These are phyloP conservation scores for Thelephora terrestris DNA, from an alignment of 1,284 basidiomycete species.

Conservation along the genomic window DNA sequence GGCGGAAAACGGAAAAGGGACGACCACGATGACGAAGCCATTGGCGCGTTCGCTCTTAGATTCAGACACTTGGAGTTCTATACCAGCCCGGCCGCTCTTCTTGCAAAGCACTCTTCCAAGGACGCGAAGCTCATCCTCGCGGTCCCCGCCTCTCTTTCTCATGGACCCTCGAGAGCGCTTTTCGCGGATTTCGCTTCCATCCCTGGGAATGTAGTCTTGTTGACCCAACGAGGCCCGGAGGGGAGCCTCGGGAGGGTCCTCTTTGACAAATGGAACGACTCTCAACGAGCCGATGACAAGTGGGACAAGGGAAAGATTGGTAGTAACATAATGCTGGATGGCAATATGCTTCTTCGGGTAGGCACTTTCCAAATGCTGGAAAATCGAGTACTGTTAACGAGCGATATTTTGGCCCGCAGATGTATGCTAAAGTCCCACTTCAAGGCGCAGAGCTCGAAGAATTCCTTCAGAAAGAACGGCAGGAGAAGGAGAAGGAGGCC, in stretches of 20 bases:
- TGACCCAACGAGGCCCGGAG: constrained; percentile 73
- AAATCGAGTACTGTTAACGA: background rate
- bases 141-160: constrained; percentile 85
- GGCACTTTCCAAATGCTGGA: constrained; percentile 11
- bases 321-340: constrained; percentile 69
- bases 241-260: constrained; percentile 72
- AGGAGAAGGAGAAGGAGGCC: constrained; percentile 77
- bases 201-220: constrained; percentile 76
- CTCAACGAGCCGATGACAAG: constrained; percentile 67
- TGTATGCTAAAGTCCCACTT: constrained; percentile 83
- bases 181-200: constrained; percentile 79
- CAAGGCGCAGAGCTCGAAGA: constrained; percentile 80
- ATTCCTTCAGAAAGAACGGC: constrained; percentile 69
- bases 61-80: constrained; percentile 91
- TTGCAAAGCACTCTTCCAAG: constrained; percentile 74
- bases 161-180: constrained; percentile 82
- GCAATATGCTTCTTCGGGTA: constrained; percentile 57
- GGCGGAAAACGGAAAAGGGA: constrained; percentile 49
- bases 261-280: constrained; percentile 79
- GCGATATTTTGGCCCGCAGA: constrained; percentile 31
- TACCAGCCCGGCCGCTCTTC: constrained; percentile 68
- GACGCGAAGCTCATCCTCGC: constrained; percentile 91
- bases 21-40: constrained; percentile 60
- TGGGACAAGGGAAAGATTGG: constrained; percentile 90
- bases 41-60: constrained; percentile 66